Base-by-base conservation (phyloP, 495 filamentous ascomycete genomes). In the Penicillium paxilli region DNA sequence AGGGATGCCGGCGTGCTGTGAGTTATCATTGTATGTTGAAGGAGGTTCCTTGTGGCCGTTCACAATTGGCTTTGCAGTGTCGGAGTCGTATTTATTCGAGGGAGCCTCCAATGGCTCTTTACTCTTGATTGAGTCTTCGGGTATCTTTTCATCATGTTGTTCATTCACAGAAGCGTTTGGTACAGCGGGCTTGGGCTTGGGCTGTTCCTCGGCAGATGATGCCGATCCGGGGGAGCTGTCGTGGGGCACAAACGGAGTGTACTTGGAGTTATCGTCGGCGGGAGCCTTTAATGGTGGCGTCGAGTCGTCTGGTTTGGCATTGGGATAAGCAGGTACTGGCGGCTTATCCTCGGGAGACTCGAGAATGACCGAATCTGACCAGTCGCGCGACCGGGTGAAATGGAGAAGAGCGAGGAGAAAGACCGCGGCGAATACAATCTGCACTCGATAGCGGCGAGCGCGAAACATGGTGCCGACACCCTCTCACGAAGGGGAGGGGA, bases 391-490 rank as follows among this genome's bases (percentile, higher is more conserved):
- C 40, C 72, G 60, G 47, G 66, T 45, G 49, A 89, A 86, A 64
- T 90, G 83, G 58, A 90, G 80, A 19, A 93, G 68, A 14, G 84
- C 71, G 38, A 91, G 70, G 24, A 87, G 69, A 45, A 86, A 69
- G 44, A 89, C 67, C 46, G 83, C 78, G 42, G 89, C 84, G 64
- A 89, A 87, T 58, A 89, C 70, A 44, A 92, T 64, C 55, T 90
- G 87, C 44, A 87, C 76, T 49, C 91, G 85, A 62, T 91, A 93
- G 70, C 90, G 80, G 47, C 91, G 86, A 57, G 88, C 69, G 33
- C 89, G 87, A 52, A 89, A 73, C 91, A 94, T 92, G 44, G 59
- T 72, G 44, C 53, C 41, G 48, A 55, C 52, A 40, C 51, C 40
- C 51, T 38, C 40, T 50, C 47, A 19, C 19, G 6, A 38, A 25